Conservation (phyloP, 2,329 filamentous ascomycete species). For the Fusarium sp. region DNA sequence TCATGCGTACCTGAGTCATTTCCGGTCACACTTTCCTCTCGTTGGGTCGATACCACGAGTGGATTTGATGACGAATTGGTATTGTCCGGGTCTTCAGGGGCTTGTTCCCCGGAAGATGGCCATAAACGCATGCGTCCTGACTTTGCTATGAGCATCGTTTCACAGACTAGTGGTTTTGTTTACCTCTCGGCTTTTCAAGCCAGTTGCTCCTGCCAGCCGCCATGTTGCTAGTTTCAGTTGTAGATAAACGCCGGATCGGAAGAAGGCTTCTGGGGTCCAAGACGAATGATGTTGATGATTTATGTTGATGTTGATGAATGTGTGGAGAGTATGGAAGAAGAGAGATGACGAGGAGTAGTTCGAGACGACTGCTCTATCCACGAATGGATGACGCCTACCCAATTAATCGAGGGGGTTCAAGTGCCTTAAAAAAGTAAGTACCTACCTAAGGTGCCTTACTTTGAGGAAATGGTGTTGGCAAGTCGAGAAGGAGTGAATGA, state of each 20-base stretch:
- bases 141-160: not conserved
- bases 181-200: not conserved
- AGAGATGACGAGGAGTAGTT: not conserved
- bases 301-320: slow-evolving; percentile 1
- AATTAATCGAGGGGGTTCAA: not conserved
- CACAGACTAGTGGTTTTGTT: not conserved
- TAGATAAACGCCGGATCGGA: not conserved
- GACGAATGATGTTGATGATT: slow-evolving; percentile 3
- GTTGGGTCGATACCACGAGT: not conserved
- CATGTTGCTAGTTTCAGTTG: not conserved
- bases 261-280: slow-evolving; percentile 22
- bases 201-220: not conserved
- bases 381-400: not conserved
- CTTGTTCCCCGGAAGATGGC: not conserved
- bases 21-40: not conserved
- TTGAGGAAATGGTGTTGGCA: not conserved
- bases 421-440: not conserved
- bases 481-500: not conserved
- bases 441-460: too few species aligned
- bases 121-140: not conserved
- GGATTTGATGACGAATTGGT: not conserved
- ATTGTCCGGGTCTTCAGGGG: not conserved
- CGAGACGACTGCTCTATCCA: not conserved
- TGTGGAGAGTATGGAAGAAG: not conserved
- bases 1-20: too few species aligned